These are phyloP conservation scores for Moricandia moricandioides DNA, from an alignment of 345 rosid genomes.

Conservation along the genomic window DNA sequence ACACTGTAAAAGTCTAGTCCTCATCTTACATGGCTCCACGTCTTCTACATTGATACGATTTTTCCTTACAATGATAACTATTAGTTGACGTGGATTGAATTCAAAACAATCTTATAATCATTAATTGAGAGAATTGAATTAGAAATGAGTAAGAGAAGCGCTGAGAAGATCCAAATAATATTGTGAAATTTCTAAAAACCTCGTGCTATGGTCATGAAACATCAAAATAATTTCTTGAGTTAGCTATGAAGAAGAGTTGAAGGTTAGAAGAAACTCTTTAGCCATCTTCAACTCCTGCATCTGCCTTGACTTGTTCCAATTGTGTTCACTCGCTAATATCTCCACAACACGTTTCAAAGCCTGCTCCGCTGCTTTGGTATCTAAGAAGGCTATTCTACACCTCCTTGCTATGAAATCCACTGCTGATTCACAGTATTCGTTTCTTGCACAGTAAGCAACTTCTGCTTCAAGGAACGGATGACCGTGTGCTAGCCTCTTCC, in stretches of 20 bases:
- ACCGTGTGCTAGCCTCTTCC: slow-evolving; percentile 91
- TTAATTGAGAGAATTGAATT: not conserved
- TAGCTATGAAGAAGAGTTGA: slow-evolving; percentile 53
- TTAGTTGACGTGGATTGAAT: too few relatives aligned
- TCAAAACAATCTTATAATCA: too few relatives aligned
- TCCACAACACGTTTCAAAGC: slow-evolving; percentile 80
- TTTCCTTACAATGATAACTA: too few relatives aligned
- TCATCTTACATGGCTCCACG: too few relatives aligned
- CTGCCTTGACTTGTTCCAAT: slow-evolving; percentile 73
- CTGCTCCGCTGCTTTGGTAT: slow-evolving; percentile 82
- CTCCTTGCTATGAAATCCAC: slow-evolving; percentile 93
- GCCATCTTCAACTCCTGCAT: slow-evolving; percentile 63
- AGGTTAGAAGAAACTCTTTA: slow-evolving; percentile 69
- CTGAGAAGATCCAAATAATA: not conserved
- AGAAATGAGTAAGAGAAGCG: not conserved
- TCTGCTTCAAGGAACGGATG: slow-evolving; percentile 62
- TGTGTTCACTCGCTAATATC: slow-evolving; percentile 70
- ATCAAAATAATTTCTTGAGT: not conserved
- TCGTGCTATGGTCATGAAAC: not conserved
- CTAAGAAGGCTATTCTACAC: slow-evolving; percentile 88
- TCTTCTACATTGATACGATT: too few relatives aligned
- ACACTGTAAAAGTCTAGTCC: too few relatives aligned
- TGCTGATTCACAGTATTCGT: slow-evolving; percentile 89
- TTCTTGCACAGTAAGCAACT: slow-evolving; percentile 80
- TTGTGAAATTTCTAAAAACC: not conserved